Percentiles rank a stretch among this genome's conserved stretches.
phyloP scores from a whole-genome alignment of 1,284 basidiomycete species.

The Thecaphora frezii region DNA sequence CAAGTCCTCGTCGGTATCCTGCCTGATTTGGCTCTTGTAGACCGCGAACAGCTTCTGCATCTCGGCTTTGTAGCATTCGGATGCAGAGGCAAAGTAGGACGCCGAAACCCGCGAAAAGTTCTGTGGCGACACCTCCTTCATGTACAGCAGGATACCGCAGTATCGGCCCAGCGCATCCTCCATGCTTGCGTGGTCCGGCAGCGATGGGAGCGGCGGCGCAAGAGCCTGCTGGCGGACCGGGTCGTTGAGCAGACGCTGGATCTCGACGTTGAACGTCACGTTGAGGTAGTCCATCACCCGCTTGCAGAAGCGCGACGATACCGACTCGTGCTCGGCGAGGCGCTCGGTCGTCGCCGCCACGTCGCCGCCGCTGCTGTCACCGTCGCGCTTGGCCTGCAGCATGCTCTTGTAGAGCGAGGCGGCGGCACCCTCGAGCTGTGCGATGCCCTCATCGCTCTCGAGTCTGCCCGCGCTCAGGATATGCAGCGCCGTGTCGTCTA shows the following conservation, averaged over 20 bases:
- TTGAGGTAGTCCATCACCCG: constrained; percentile 83
- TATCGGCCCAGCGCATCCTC: constrained; percentile 84
- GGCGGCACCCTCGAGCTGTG: constrained; percentile 74
- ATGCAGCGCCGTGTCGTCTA: constrained; percentile 74
- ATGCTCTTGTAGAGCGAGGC: constrained; percentile 92
- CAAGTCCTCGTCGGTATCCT: constrained; percentile 41
- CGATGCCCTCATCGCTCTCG: constrained; percentile 73
- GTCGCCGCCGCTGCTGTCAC: constrained; percentile 64
- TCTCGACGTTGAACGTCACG: constrained; percentile 72
- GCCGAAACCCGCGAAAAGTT: constrained; percentile 47
- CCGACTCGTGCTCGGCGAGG: constrained; percentile 81
- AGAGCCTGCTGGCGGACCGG: constrained; percentile 23
- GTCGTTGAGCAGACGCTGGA: constrained; percentile 35
- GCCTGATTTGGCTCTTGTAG: constrained; percentile 31
- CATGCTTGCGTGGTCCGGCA: constrained; percentile 60
- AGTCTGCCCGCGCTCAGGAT: constrained; percentile 82
- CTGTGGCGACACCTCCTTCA: constrained; percentile 76
- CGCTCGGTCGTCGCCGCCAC: constrained; percentile 86
- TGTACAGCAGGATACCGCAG: constrained; percentile 83
- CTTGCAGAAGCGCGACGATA: constrained; percentile 87
- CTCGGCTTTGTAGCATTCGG: constrained; percentile 47
- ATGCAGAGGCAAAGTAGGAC: constrained; percentile 42
- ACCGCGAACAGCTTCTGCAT: constrained; percentile 41
- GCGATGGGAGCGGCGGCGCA: constrained; percentile 36
- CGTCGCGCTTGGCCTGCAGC: constrained; percentile 77